Percentiles rank a stretch among this genome's conserved stretches.
phyloP scores from a whole-genome alignment of 1,284 basidiomycete genomes.

The Neotropicomus parvogracilis region DNA sequence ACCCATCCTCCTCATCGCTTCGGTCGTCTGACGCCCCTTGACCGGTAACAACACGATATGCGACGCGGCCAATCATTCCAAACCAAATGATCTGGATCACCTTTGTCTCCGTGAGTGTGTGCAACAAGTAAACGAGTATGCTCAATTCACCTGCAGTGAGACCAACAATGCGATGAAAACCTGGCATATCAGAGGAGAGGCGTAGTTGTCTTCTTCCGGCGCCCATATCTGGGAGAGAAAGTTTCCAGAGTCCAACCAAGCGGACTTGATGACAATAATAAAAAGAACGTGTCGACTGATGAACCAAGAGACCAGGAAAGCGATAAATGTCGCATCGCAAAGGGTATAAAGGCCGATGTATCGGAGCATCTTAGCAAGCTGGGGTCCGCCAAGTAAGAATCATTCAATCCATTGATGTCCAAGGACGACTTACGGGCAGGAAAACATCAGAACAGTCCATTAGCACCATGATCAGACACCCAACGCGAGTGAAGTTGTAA shows the following conservation, averaged over 20 bases:
- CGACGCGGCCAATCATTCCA: slow-evolving; percentile 77
- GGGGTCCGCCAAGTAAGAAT: slow-evolving; percentile 4
- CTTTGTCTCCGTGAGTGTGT: slow-evolving; percentile 35
- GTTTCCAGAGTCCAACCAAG: slow-evolving; percentile 47
- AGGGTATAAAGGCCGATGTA: slow-evolving; percentile 70
- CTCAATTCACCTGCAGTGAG: slow-evolving; percentile 54
- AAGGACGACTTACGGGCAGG: slow-evolving; percentile 68
- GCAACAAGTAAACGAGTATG: slow-evolving; percentile 9
- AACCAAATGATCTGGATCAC: slow-evolving; percentile 83
- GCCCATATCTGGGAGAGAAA: slow-evolving; percentile 57
- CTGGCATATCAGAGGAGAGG: slow-evolving; percentile 44
- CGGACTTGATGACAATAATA: slow-evolving; percentile 62
- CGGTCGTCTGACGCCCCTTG: slow-evolving; percentile 80
- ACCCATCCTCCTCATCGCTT: slow-evolving; percentile 78
- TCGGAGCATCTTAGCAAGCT: slow-evolving; percentile 92
- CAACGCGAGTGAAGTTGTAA: slow-evolving; percentile 83
- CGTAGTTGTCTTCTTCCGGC: slow-evolving; percentile 55
- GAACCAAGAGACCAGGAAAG: slow-evolving; percentile 88
- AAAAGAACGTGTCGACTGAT: slow-evolving; percentile 83
- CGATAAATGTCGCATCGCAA: slow-evolving; percentile 76
- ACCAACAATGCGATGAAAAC: slow-evolving; percentile 58
- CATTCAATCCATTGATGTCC: not conserved
- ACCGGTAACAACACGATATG: slow-evolving; percentile 75
- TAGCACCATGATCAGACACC: slow-evolving; percentile 82
- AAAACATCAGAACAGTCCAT: slow-evolving; percentile 96